Conservation (phyloP, 2,329 filamentous ascomycete species). For the Alternaria arbusti region DNA sequence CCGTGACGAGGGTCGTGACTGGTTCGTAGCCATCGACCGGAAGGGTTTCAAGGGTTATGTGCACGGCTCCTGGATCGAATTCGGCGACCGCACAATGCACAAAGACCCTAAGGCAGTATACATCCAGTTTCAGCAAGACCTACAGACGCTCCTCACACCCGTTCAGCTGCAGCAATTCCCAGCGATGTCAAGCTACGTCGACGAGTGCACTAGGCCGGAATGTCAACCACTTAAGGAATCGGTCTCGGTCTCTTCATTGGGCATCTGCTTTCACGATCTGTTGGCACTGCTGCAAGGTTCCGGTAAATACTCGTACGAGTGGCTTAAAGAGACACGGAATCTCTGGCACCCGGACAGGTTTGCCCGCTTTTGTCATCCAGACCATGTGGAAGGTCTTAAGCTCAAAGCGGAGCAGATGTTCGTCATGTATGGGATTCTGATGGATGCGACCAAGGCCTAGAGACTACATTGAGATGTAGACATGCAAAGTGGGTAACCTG, state of each 20-base stretch:
- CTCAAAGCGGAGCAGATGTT: slow-evolving; percentile 36
- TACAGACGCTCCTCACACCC: slow-evolving; percentile 19
- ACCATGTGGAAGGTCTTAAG: slow-evolving; percentile 29
- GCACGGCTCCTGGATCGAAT: slow-evolving; percentile 34
- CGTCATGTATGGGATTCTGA: slow-evolving; percentile 36
- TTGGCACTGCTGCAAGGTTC: slow-evolving; percentile 33
- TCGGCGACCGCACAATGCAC: slow-evolving; percentile 17
- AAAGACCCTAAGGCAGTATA: slow-evolving; percentile 24
- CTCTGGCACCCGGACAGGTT: slow-evolving; percentile 46
- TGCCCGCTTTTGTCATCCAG: slow-evolving; percentile 30
- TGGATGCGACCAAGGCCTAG: slow-evolving; percentile 19
- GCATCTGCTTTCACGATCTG: slow-evolving; percentile 41
- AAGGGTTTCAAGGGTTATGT: slow-evolving; percentile 28
- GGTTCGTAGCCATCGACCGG: slow-evolving; percentile 27
- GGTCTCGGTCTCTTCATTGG: slow-evolving; percentile 5
- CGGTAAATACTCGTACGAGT: slow-evolving; percentile 26
- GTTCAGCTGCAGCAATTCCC: slow-evolving; percentile 30
- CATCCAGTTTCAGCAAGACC: slow-evolving; percentile 21
- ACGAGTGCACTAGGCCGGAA: slow-evolving; percentile 20
- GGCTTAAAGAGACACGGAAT: slow-evolving; percentile 37
- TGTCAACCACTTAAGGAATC: slow-evolving; percentile 31
- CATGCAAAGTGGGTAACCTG: no score
- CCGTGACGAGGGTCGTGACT: slow-evolving; percentile 28
- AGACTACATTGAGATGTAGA: no score
- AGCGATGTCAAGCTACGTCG: slow-evolving; percentile 23